Conservation (phyloP, 768 basidiomycete genomes). For the Psilocybe tampanensis region DNA sequence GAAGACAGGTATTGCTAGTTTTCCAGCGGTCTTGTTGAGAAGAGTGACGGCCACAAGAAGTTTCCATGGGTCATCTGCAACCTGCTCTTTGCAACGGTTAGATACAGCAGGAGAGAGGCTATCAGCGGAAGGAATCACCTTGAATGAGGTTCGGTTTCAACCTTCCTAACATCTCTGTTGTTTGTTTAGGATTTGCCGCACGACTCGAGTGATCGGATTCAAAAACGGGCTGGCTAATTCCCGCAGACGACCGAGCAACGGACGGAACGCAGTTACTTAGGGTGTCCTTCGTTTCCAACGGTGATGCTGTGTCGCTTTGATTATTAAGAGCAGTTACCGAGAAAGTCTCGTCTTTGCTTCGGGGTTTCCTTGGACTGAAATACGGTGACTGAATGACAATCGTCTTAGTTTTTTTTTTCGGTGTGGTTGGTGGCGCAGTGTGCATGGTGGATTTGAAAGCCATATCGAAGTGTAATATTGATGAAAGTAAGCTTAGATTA, state of each 20-base stretch:
- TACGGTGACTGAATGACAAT: slow-evolving; percentile 16
- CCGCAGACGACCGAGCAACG: too few relatives aligned
- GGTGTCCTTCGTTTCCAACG: too few relatives aligned
- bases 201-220: too few relatives aligned
- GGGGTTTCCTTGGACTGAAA: slow-evolving; percentile 11
- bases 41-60: slow-evolving; percentile 66
- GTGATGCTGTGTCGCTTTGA: too few relatives aligned
- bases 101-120: not conserved
- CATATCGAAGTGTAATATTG: too few relatives aligned
- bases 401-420: not conserved
- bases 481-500: too few relatives aligned
- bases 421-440: not conserved
- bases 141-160: slow-evolving; percentile 37
- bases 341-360: not conserved
- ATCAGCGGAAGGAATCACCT: slow-evolving; percentile 28
- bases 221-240: too few relatives aligned
- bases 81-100: slow-evolving; percentile 38
- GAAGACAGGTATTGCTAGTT: slow-evolving; percentile 66
- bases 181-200: too few relatives aligned
- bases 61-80: slow-evolving; percentile 67
- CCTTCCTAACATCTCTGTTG: not conserved
- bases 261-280: too few relatives aligned
- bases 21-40: slow-evolving; percentile 71
- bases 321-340: not conserved
- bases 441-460: too few relatives aligned